These are phyloP conservation scores for Tuber calosporum DNA, from an alignment of 495 filamentous ascomycete species.

Conservation along the genomic window DNA sequence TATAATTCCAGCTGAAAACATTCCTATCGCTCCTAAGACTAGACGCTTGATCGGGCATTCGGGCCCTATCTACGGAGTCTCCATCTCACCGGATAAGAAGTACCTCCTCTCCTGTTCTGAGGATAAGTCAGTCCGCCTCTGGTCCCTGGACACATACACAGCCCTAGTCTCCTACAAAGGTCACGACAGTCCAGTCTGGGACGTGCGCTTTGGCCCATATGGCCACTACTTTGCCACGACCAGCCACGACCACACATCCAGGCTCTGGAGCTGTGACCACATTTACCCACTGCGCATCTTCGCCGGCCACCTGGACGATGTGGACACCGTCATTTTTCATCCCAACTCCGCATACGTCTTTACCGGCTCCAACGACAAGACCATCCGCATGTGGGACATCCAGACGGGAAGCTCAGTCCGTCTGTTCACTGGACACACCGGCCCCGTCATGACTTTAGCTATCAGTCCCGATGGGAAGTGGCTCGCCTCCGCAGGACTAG, in stretches of 20 bases:
- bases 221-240: conserved; percentile 92
- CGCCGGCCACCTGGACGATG: conserved; percentile 81
- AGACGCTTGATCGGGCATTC: conserved; percentile 88
- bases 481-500: conserved; percentile 77
- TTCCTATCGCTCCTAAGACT: conserved; percentile 51
- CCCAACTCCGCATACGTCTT: conserved; percentile 89
- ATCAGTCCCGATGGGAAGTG: conserved; percentile 81
- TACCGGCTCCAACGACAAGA: conserved; percentile 80
- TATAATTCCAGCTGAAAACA: conserved; percentile 42
- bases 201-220: conserved; percentile 81
- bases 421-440: conserved; percentile 84
- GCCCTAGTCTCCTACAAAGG: conserved; percentile 89
- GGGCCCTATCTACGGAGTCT: conserved; percentile 77
- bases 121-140: conserved; percentile 80
- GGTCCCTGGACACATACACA: conserved; percentile 83
- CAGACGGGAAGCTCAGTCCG: conserved; percentile 73
- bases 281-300: conserved; percentile 83
- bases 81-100: conserved; percentile 73
- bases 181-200: conserved; percentile 81
- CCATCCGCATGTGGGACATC: conserved; percentile 96
- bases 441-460: conserved; percentile 71
- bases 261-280: conserved; percentile 84
- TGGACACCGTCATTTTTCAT: conserved; percentile 80
- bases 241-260: conserved; percentile 78
- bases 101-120: conserved; percentile 80